phyloP scores from a whole-genome alignment of 345 rosid species.

The Camelina sativa region DNA sequence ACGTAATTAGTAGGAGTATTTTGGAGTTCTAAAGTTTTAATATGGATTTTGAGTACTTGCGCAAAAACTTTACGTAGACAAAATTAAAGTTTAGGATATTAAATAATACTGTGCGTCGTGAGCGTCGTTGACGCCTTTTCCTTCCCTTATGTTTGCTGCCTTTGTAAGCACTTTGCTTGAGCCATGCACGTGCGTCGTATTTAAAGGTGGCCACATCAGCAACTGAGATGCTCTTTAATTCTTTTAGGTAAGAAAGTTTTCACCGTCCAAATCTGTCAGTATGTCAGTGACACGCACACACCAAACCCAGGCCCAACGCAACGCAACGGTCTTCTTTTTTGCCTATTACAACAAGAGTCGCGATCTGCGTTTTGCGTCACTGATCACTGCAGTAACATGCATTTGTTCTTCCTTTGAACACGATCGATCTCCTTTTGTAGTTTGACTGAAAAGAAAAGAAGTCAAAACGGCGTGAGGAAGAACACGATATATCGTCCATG shows the following conservation, averaged over 20 bases:
- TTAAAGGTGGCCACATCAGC: conserved; percentile 20
- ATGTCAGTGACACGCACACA: conserved; percentile 31
- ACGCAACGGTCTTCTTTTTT: conserved; percentile 26
- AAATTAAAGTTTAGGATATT: neutral
- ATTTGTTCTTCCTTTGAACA: conserved; percentile 4
- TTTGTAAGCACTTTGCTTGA: conserved; percentile 23
- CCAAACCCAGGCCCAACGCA: neutral
- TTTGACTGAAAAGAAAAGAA: neutral
- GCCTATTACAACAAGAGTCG: neutral
- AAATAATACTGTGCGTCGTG: neutral
- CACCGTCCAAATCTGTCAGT: conserved; percentile 33
- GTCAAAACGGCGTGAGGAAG: conserved; percentile 18
- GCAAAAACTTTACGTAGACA: conserved; percentile 1
- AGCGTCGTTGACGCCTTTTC: conserved; percentile 32
- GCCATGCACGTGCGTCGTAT: conserved; percentile 41
- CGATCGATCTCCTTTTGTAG: neutral
- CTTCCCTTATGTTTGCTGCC: conserved; percentile 7
- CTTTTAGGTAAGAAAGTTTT: conserved; percentile 11
- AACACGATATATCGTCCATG: too few species aligned
- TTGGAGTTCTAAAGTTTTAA: neutral
- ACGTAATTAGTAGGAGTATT: conserved; percentile 6
- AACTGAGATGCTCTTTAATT: conserved; percentile 31
- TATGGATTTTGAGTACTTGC: neutral
- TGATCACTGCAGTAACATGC: neutral
- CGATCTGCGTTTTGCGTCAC: conserved; percentile 25